Percentiles rank a stretch among this genome's conserved stretches.
These are phyloP conservation scores for Ophiostoma ips DNA, from an alignment of 2,329 filamentous ascomycete species.

Conservation along the genomic window DNA sequence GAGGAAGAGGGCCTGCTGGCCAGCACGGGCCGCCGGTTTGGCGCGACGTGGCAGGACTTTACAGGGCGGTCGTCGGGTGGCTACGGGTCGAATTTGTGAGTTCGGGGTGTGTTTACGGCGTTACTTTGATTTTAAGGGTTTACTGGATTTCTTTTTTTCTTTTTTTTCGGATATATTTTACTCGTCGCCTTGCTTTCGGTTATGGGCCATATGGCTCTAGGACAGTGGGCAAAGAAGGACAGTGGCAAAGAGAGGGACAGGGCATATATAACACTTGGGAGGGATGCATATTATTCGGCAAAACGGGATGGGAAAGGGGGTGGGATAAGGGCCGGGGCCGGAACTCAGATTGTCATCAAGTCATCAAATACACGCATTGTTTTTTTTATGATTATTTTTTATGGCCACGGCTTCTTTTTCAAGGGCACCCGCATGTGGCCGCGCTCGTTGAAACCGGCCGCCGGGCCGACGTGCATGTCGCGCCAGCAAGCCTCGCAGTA, in stretches of 20 bases:
- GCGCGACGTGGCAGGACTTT: constrained; percentile 80
- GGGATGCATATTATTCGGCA: too few relatives aligned
- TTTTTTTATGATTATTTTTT: too few relatives aligned
- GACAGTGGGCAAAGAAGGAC: too few relatives aligned
- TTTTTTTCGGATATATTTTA: too few relatives aligned
- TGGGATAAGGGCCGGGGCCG: too few relatives aligned
- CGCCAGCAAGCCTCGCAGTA: constrained; percentile 72
- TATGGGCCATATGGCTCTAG: background rate
- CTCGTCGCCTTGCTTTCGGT: background rate
- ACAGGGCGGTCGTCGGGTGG: constrained; percentile 40
- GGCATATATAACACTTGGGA: too few relatives aligned
- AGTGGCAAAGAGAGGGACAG: too few relatives aligned
- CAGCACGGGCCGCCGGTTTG: constrained; percentile 67
- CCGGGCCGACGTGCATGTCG: constrained; percentile 61
- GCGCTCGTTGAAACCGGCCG: constrained; percentile 56
- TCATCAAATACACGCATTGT: background rate
- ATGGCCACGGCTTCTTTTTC: background rate
- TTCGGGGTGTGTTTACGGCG: background rate
- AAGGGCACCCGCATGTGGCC: constrained; percentile 50
- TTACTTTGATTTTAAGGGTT: background rate
- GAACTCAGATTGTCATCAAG: too few relatives aligned
- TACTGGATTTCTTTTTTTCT: background rate
- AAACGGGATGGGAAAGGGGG: too few relatives aligned
- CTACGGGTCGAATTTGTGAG: background rate
- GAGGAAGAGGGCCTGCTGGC: constrained; percentile 89